phyloP scores from a whole-genome alignment of 2,329 filamentous ascomycete genomes.

The Apiospora arundinis region DNA sequence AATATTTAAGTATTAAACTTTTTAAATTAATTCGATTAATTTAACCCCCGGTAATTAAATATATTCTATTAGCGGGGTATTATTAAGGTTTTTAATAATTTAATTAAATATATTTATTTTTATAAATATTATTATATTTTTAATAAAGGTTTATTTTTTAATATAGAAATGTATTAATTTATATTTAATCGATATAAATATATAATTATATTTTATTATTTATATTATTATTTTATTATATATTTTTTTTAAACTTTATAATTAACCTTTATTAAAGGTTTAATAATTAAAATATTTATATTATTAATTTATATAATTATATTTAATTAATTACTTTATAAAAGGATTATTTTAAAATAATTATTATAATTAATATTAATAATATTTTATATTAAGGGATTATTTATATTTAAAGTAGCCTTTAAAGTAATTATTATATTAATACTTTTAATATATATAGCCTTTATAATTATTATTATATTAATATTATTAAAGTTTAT shows the following conservation, averaged over 20 bases:
- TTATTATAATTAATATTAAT: too few relatives aligned
- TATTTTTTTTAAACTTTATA: neutral
- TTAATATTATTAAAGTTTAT: too few relatives aligned
- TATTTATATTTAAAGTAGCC: too few relatives aligned
- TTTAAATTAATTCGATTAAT: too few relatives aligned
- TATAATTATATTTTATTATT: slow-evolving; percentile 20
- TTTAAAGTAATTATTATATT: neutral
- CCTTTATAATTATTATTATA: neutral
- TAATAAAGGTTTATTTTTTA: neutral
- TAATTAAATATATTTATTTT: neutral
- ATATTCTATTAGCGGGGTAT: too few relatives aligned
- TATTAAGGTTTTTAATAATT: neutral
- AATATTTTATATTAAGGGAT: neutral
- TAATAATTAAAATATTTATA: neutral
- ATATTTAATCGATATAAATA: neutral
- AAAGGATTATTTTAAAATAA: too few relatives aligned
- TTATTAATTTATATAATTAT: slow-evolving; percentile 1
- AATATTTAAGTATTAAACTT: too few relatives aligned
- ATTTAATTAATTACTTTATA: neutral
- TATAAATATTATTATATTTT: too few relatives aligned
- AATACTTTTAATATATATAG: neutral
- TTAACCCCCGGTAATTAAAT: too few relatives aligned
- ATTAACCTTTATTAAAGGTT: neutral
- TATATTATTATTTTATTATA: slow-evolving; percentile 9
- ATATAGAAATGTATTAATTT: neutral